Conservation (phyloP, 805 yeast species). For the Teunomyces kruisii region DNA sequence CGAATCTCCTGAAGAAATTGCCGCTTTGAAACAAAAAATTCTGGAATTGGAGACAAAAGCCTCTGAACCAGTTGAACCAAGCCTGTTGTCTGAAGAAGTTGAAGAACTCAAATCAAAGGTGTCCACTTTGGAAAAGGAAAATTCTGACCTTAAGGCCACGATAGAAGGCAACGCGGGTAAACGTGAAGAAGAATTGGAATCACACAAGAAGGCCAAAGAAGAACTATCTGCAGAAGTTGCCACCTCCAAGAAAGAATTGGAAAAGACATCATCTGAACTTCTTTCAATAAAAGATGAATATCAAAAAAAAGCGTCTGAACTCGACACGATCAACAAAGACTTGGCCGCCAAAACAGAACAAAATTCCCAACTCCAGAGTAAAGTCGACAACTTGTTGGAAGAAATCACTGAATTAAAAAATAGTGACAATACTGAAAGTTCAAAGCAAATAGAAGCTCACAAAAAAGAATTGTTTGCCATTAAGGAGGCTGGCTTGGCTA, state of each 20-base stretch:
- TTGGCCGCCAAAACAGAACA: background rate
- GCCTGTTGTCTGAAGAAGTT: background rate
- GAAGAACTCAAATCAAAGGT: conserved; percentile 1
- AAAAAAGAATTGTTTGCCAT: background rate
- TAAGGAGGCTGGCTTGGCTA: background rate
- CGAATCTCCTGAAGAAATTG: background rate
- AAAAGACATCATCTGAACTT: background rate
- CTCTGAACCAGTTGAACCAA: background rate
- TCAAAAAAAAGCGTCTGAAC: background rate
- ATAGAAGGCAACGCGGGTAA: background rate
- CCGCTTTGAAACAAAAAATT: conserved; percentile 13
- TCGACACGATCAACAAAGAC: background rate
- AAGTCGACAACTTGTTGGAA: background rate
- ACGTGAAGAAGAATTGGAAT: conserved; percentile 3
- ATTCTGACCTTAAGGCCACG: background rate
- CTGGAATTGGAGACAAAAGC: conserved; percentile 1
- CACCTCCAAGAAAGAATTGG: background rate
- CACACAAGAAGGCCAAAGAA: background rate
- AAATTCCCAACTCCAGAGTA: background rate
- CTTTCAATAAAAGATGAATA: background rate
- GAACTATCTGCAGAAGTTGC: background rate
- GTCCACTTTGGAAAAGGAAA: background rate
- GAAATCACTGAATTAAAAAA: background rate
- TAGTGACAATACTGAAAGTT: background rate
- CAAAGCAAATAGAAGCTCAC: background rate